These are phyloP conservation scores for Erysimum cheiranthoides DNA, from an alignment of 345 rosid species.

Conservation along the genomic window DNA sequence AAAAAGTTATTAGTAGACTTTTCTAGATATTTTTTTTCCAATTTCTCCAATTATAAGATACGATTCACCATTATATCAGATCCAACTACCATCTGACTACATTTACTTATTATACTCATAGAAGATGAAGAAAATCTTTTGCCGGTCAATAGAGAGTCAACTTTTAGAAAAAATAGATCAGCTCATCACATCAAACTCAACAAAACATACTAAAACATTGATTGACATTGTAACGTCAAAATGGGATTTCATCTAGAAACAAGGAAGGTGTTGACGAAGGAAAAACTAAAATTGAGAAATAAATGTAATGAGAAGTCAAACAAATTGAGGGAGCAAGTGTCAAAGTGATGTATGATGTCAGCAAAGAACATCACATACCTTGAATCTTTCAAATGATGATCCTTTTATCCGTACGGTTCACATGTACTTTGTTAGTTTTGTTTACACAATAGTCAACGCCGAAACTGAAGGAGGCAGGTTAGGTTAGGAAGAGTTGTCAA, in stretches of 20 bases:
- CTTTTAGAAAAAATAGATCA: background rate
- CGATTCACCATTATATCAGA: background rate
- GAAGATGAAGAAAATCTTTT: background rate
- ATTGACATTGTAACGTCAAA: background rate
- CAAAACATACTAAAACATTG: conserved; percentile 14
- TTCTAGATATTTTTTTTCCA: background rate
- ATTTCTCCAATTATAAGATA: background rate
- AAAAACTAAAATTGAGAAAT: background rate
- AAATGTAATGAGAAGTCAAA: conserved; percentile 34
- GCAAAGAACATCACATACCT: conserved; percentile 17
- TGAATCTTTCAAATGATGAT: conserved; percentile 31
- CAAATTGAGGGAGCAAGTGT: conserved; percentile 38
- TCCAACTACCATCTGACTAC: conserved; percentile 17
- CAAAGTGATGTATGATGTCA: conserved; percentile 27
- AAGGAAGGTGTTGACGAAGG: conserved; percentile 2
- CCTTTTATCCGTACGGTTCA: conserved; percentile 44
- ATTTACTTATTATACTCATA: background rate
- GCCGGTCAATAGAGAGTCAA: background rate
- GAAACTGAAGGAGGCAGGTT: conserved; percentile 27
- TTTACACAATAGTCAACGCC: conserved; percentile 21
- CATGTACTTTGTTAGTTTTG: conserved; percentile 42
- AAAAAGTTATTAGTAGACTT: background rate
- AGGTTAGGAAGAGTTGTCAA: conserved; percentile 26
- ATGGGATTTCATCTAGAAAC: conserved; percentile 11
- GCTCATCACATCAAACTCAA: background rate